Conservation (phyloP, 1,139 yeast genomes). For the Pichiaceae sp. region DNA sequence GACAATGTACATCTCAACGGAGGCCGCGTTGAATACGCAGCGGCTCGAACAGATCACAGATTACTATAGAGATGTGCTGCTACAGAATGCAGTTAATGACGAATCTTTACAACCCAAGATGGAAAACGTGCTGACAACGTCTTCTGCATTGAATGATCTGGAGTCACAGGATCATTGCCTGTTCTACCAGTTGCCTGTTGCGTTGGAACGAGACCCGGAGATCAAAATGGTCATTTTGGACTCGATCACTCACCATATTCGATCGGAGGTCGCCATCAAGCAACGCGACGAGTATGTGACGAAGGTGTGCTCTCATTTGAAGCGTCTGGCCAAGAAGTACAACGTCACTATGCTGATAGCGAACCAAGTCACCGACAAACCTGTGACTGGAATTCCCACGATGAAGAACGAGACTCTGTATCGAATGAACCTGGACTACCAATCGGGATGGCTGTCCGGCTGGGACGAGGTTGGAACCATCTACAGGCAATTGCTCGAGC, state of each 20-base stretch:
- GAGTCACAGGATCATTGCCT: constrained; percentile 71
- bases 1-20: constrained; percentile 70
- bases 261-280: constrained; percentile 49
- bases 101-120: constrained; percentile 26
- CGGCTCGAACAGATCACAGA: constrained; percentile 34
- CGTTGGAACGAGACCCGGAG: constrained; percentile 32
- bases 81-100: constrained; percentile 24
- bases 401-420: constrained; percentile 24
- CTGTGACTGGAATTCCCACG: constrained; percentile 21
- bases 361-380: constrained; percentile 73
- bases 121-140: constrained; percentile 49
- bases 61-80: constrained; percentile 24
- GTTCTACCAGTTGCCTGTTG: constrained; percentile 59
- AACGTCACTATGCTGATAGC: constrained; percentile 61
- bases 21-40: constrained; percentile 59
- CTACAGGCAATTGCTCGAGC: constrained; percentile 18
- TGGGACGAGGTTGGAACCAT: constrained; percentile 44
- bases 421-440: constrained; percentile 54
- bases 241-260: constrained; percentile 77
- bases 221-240: constrained; percentile 61
- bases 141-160: constrained; percentile 47
- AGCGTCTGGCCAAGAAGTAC: constrained; percentile 38
- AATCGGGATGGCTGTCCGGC: constrained; percentile 65
- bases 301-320: constrained; percentile 39
- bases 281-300: constrained; percentile 36